Base-by-base conservation (phyloP, 2,329 filamentous ascomycete genomes). In the Alternaria novae-zelandiae region DNA sequence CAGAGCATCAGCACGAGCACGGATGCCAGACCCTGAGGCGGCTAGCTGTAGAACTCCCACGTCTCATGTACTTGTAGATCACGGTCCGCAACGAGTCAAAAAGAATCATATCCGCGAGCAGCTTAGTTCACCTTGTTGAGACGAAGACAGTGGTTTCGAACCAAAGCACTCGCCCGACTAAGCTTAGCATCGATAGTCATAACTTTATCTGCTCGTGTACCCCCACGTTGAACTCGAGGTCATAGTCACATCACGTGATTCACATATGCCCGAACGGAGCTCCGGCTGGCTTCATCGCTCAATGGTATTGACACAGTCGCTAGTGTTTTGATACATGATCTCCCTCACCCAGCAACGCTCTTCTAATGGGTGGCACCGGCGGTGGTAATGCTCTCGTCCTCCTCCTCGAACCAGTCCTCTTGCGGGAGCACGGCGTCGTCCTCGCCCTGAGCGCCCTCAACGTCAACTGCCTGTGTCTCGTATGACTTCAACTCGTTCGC, bases 401-500 rank as follows among this genome's bases (percentile, higher is more conserved):
- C 90, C 80, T 93, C 90, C 82, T 94, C 93, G 74, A 97, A 92
- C 93, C 94, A 97, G 78, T 89, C 87, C 80, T 90, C 85, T 79
- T 89, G 86, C 32, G 83, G 84, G 51, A 84, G 90, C 84, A 82
- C 83, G 65, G 90, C 86, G 61, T 87, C 85, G 70, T 85, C 85
- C 80, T 77, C 73, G 65, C 83, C 82, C 73, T 86, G 85, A 71
- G 93, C 89, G 72, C 95, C 95, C 87, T 98, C 95, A 71, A 98
- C 90, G 84, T 99, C 96, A 73, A 97, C 94, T 75, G 90, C 88
- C 87, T 97, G 93, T 81, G 85, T 88, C 88, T 98, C 95, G 88
- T 99, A 99, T 81, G 93, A 90, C 86, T 96, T 91, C 82, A 99
- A 85, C 82, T 93, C 95, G 83, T 88, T 91, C 80, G 94, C 93